Conservation (phyloP, 176 grass and related monocot species). For the Echinochloa phyllopogon region DNA sequence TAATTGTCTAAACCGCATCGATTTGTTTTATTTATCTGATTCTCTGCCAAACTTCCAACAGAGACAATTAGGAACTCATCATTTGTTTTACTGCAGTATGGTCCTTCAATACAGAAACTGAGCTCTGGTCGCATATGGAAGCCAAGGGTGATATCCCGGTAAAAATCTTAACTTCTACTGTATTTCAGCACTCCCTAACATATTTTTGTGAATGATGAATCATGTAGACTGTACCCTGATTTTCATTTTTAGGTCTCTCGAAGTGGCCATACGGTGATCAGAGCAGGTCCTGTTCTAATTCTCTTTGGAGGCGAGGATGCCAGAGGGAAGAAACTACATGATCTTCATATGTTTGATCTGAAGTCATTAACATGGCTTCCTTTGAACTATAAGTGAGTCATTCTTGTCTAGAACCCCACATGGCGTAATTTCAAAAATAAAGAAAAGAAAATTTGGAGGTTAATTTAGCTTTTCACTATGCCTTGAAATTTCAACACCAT, state of each 20-base stretch:
- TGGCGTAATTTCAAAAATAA: conserved; percentile 21
- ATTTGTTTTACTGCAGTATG: conserved; percentile 74
- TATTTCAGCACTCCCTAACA: conserved; percentile 4
- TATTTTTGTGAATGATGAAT: conserved; percentile 20
- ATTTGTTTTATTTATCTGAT: conserved; percentile 35
- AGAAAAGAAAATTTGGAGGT: conserved; percentile 18
- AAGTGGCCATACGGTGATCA: conserved; percentile 88
- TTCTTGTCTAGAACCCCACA: conserved; percentile 31
- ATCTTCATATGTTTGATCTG: conserved; percentile 98
- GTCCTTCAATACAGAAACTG: conserved; percentile 82
- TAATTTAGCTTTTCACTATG: conserved; percentile 18
- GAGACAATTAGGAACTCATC: conserved; percentile 41
- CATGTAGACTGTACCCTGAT: background rate
- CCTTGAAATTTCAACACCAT: background rate
- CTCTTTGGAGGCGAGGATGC: conserved; percentile 91
- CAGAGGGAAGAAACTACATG: conserved; percentile 94
- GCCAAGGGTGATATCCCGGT: conserved; percentile 93
- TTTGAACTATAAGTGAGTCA: conserved; percentile 92
- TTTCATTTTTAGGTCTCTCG: conserved; percentile 72
- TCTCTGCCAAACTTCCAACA: conserved; percentile 43
- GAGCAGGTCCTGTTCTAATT: conserved; percentile 86
- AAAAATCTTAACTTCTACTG: conserved; percentile 44
- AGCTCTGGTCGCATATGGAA: conserved; percentile 81
- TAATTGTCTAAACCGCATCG: background rate
- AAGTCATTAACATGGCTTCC: conserved; percentile 98